Evolutionary conservation across 2,329 filamentous ascomycete genomes (phyloP).

Genomic region (Colletotrichum salicis): DNA sequence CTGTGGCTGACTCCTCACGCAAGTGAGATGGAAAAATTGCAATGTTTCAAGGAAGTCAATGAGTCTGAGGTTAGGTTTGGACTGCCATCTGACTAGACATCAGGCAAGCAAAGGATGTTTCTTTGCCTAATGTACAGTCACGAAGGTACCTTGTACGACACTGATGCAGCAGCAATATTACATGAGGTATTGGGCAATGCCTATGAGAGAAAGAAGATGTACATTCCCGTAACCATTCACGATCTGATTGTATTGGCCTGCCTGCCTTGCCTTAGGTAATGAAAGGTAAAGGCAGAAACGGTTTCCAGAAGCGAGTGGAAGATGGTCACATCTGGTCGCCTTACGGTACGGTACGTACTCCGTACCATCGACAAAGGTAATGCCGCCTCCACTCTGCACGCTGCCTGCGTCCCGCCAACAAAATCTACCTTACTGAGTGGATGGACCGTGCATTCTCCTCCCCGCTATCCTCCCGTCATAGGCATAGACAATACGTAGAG

Average conservation of each 20-base stretch:
- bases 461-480: constrained; percentile 30
- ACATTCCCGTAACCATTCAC: not conserved
- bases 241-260: not conserved
- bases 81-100: too few species aligned
- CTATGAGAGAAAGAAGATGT: too few species aligned
- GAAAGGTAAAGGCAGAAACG: not conserved
- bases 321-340: not conserved
- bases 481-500: too few species aligned
- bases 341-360: not conserved
- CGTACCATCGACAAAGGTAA: constrained; percentile 1
- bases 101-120: too few species aligned
- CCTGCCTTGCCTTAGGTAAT: not conserved
- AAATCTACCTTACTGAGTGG: not conserved
- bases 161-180: too few species aligned
- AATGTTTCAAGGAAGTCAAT: too few species aligned
- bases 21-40: too few species aligned
- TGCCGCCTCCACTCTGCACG: not conserved
- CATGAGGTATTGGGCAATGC: too few species aligned
- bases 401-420: constrained; percentile 4
- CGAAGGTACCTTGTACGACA: too few species aligned
- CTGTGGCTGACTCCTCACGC: too few species aligned
- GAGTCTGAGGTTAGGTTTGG: too few species aligned
- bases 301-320: not conserved
- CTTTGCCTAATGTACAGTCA: too few species aligned
- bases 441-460: constrained; percentile 26